Evolutionary conservation across 2,329 filamentous ascomycete genomes (phyloP), one percentile per base, ranked within the genome.

Genomic region (Monilinia laxa): DNA sequence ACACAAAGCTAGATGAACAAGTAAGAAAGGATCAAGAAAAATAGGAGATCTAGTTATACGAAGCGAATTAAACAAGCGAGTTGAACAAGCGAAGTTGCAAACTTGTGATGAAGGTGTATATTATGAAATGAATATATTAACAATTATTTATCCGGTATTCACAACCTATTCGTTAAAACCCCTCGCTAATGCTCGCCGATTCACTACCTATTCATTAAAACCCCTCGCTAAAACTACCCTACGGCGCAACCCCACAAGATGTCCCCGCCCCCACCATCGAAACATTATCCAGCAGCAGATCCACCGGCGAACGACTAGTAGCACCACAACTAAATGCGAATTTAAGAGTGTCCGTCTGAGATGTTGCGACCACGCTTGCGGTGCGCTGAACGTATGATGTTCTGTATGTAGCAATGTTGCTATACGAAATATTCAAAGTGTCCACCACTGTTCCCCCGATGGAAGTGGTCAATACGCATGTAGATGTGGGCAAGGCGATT

Each of bases 301-400:
- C 4, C 20, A 6, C 5, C 38, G 14, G 11, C 1, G 1, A 0
- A 18, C 4, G 0, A 52, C 5, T 7, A 11, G 0, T 2, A 25
- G 2, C 18, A 23, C 2, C 4, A 25, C 47, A 52, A 16, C 14
- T 20, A 20, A 12, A 62, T 28, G 28, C 12, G 4, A 62, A 40
- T 28, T 18, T 6, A 9, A 62, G 45, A 20, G 47, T 11, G 2
- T 14, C 58, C 18, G 25, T 35, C 12, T 62, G 58, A 25, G 58
- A 31, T 18, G 3, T 62, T 0, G 58, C 20, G 4, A 35, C 16
- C 2, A 62, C 40, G 3, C 28, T n/a, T 38, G 12, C 58, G 4
- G 58, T 38, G 18, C 58, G 58, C 35, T 52, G 58, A 1, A 10
- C 12, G 25, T 62, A 62, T 3, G 28, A 1, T 16, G 3, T 3